Base-by-base conservation (phyloP, 2,329 filamentous ascomycete species). In the Trichoderma koningii region DNA sequence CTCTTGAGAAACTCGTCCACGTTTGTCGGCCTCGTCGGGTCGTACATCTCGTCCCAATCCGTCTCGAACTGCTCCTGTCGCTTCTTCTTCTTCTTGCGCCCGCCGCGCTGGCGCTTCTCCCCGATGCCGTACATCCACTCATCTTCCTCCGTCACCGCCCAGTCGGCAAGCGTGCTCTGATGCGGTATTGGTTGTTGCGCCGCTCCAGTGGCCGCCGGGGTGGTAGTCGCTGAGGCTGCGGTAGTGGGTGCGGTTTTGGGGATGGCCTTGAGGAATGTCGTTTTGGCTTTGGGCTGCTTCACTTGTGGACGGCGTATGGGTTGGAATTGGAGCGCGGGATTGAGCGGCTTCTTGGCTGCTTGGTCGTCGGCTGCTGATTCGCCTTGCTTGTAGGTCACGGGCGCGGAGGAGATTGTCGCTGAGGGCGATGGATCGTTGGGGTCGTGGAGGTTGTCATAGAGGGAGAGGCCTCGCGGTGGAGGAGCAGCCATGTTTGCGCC, bases 41-140 rank as follows among this genome's bases (percentile, higher is more conserved):
- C 93, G 75, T 97, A 97, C 26, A 95, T 85, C 74, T 96, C 92
- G 74, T 96, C 90, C 93, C 93, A 97, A 73, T 96, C 89, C n/a
- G 85, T 87, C 74, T 87, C 84, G 59, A 83, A 78, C 34, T 83
- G 76, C 53, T 82, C 81, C 68, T 85, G 83, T 66, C 87, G 84
- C 71, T 86, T 85, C 76, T 88, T 89, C 82, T 91, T 91, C 77
- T 90, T 89, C 77, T 90, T 92, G 66, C 91, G 87, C 48, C 91
- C 90, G 64, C 91, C 91, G 56, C 91, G 87, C 73, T 90, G 87
- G 64, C 87, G 85, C 77, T 91, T 90, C 72, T 90, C 85, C 21
- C 77, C 80, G 51, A 76, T 71, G 28, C 78, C 82, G 74, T 92
- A 92, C 67, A 87, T 86, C 68, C 92, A 92, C 64, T 96, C 91